These are phyloP conservation scores for Mycena olivaceomarginata DNA, from an alignment of 768 basidiomycete species.

Conservation along the genomic window DNA sequence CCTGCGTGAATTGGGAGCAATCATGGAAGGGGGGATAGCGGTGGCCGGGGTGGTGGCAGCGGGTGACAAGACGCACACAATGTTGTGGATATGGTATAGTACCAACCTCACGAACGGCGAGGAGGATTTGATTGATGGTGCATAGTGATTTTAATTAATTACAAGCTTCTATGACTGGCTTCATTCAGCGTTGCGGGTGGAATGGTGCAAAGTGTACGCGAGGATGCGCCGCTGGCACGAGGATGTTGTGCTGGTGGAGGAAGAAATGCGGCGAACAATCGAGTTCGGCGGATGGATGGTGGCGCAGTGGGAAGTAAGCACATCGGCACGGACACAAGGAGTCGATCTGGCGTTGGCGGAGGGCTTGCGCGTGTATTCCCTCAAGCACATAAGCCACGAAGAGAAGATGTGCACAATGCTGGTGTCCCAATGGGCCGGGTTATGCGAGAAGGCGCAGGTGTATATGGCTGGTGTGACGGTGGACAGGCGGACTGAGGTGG, in stretches of 20 bases:
- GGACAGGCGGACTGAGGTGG: not conserved
- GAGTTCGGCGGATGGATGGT: not conserved
- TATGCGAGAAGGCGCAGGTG: not conserved
- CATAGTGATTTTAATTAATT: too few relatives aligned
- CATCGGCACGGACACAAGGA: not conserved
- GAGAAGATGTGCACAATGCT: not conserved
- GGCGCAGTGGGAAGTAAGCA: not conserved
- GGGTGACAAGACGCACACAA: too few relatives aligned
- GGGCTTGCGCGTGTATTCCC: not conserved
- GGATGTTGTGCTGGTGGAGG: too few relatives aligned
- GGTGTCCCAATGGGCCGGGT: not conserved
- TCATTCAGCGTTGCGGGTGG: too few relatives aligned
- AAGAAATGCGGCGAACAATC: not conserved
- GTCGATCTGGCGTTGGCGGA: not conserved
- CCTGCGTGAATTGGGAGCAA: not conserved
- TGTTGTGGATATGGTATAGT: too few relatives aligned
- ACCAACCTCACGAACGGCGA: too few relatives aligned
- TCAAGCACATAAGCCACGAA: not conserved
- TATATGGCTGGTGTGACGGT: not conserved
- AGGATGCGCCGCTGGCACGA: too few relatives aligned
- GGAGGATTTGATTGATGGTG: too few relatives aligned
- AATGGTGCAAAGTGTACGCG: too few relatives aligned
- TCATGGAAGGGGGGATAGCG: conserved; percentile 2
- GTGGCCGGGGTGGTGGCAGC: conserved; percentile 1
- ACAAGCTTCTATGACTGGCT: too few relatives aligned